These are phyloP conservation scores for Mycena venus DNA, from an alignment of 768 basidiomycete species.

Conservation along the genomic window DNA sequence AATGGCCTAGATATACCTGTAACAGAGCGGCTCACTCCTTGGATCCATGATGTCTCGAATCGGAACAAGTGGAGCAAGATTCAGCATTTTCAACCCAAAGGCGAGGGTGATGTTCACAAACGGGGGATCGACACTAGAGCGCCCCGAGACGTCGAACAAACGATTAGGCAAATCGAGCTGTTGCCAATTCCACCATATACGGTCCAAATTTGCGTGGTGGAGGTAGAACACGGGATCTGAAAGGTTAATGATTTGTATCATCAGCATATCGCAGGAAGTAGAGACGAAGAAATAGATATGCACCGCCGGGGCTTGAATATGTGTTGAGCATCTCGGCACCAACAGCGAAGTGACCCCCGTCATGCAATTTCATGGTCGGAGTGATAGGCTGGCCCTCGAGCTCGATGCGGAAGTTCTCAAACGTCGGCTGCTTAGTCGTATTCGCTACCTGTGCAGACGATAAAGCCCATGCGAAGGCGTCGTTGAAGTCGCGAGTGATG, in stretches of 20 bases:
- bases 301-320: constrained; percentile 25
- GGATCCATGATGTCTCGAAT: constrained; percentile 31
- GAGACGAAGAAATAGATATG: not conserved
- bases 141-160: constrained; percentile 36
- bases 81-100: constrained; percentile 28
- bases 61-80: constrained; percentile 21
- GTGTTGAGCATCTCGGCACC: constrained; percentile 48
- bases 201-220: constrained; percentile 41
- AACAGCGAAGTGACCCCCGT: constrained; percentile 49
- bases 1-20: constrained; percentile 23
- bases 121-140: constrained; percentile 26
- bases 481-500: constrained; percentile 47
- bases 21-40: constrained; percentile 13
- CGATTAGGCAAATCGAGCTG: constrained; percentile 28
- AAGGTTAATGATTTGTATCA: too few species aligned
- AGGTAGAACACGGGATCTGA: constrained; percentile 42
- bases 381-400: constrained; percentile 49
- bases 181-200: constrained; percentile 42
- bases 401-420: constrained; percentile 50
- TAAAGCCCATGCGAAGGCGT: constrained; percentile 31
- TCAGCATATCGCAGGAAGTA: not conserved
- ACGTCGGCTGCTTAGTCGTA: constrained; percentile 42
- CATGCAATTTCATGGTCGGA: constrained; percentile 43
- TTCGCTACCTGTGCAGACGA: constrained; percentile 38
- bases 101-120: constrained; percentile 30